Percentiles rank a stretch among this genome's conserved stretches.
Conservation (phyloP, 2,329 filamentous ascomycete species). For the Pezicula carpinea region DNA sequence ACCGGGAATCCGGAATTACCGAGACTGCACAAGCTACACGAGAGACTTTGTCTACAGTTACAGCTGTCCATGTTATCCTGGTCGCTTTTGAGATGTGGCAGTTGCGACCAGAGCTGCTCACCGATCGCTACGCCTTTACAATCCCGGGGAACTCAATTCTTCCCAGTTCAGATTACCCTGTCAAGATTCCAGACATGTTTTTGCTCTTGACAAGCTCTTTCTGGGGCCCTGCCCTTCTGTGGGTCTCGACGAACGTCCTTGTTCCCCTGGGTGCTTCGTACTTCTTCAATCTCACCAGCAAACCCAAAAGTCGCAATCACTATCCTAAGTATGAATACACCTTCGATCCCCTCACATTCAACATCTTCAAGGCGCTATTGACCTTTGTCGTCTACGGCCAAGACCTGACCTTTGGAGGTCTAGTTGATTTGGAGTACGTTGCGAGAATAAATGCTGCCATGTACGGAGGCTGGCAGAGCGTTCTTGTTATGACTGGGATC, state of each 20-base stretch:
- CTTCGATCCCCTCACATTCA: constrained; percentile 86
- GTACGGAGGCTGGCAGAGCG: constrained; percentile 66
- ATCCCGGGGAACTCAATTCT: constrained; percentile 58
- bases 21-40: constrained; percentile 63
- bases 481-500: constrained; percentile 64
- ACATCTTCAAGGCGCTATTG: constrained; percentile 78
- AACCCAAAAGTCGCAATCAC: constrained; percentile 31
- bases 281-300: constrained; percentile 80
- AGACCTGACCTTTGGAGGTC: constrained; percentile 57
- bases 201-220: constrained; percentile 70
- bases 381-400: constrained; percentile 77
- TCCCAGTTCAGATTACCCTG: constrained; percentile 50
- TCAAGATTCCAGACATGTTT: constrained; percentile 78
- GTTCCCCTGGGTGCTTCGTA: constrained; percentile 72
- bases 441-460: constrained; percentile 60
- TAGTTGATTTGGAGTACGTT: constrained; percentile 56
- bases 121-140: constrained; percentile 68
- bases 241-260: constrained; percentile 67
- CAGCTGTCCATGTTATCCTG: constrained; percentile 65
- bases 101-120: constrained; percentile 66
- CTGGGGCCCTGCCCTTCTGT: constrained; percentile 78
- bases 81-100: constrained; percentile 65
- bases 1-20: constrained; percentile 61
- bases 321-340: constrained; percentile 47
- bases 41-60: constrained; percentile 66